Base-by-base conservation (phyloP, 1,139 yeast genomes). In the Suhomyces chickasaworum region DNA sequence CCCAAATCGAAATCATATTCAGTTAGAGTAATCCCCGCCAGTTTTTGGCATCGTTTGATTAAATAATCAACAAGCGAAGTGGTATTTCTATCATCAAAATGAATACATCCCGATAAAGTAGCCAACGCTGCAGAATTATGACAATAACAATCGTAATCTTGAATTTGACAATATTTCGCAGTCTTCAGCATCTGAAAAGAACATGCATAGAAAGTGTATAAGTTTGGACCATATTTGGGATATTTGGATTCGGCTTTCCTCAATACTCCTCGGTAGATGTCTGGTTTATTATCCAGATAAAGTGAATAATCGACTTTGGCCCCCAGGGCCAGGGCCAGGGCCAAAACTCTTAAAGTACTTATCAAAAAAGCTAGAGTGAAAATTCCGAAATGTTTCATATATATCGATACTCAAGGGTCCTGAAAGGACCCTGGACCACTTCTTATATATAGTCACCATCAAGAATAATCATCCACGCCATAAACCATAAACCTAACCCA, bases 1-100 rank as follows among this genome's bases (percentile, higher is more conserved):
- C 68, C 58, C 3, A 48, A 53, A 12, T 49, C 46, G 21, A 55
- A 57, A 18, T 58, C 56, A 15, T 18, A 17, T 8, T 59, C 51
- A 1, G 41, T 40, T 6, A 65, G 54, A 7, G 61, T 27, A 6
- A 49, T 48, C 12, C 41, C 29, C 15, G 50, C 39, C 5, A 47
- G 53, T 17, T 44, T 12, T 8, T 33, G 27, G 36, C 46, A 43
- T 13, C 30, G 39, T 6, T 27, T 10, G 7, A 38, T 6, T n/a
- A 43, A 27, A 18, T 33, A 34, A 2, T 39, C 21, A 13, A 33
- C 16, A 9, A 32, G 20, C 6, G 15, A 25, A 10, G 42, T 15
- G 15, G 17, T 22, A 10, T 18, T 29, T 17, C 22, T 33, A 5
- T 34, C 6, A n/a, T 32, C 21, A 20, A 29, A 18, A 4, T 18